Conservation (phyloP, 345 rosid genomes). For the Salix udensis region DNA sequence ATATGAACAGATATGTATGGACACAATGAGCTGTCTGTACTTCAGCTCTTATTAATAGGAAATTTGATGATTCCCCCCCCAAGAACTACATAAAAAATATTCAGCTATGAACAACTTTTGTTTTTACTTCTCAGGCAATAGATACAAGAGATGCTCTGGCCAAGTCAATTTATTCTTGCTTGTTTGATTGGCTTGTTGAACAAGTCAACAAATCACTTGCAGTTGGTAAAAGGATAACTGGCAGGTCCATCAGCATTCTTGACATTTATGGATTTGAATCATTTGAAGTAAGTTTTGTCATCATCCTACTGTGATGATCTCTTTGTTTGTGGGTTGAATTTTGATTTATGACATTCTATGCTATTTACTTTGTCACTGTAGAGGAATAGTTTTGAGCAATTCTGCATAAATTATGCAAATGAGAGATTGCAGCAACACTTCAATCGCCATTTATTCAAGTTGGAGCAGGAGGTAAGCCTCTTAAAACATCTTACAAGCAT, state of each 20-base stretch:
- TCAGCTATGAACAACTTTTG: background rate
- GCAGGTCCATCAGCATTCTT: conserved; percentile 98
- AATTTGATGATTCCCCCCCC: background rate
- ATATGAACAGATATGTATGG: background rate
- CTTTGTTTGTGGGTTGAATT: background rate
- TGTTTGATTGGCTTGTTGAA: conserved; percentile 94
- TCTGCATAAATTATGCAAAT: conserved; percentile 97
- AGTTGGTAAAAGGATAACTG: conserved; percentile 87
- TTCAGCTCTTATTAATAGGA: background rate
- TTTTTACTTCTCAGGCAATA: conserved; percentile 54
- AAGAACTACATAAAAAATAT: background rate
- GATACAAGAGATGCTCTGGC: conserved; percentile 94
- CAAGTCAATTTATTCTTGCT: conserved; percentile 84
- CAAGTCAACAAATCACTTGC: conserved; percentile 94
- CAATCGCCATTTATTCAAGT: conserved; percentile 93
- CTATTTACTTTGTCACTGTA: conserved; percentile 33
- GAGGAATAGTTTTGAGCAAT: conserved; percentile 99
- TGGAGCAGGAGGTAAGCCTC: conserved; percentile 85
- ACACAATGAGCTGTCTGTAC: background rate
- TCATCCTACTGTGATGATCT: conserved; percentile 17
- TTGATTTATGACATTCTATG: conserved; percentile 10
- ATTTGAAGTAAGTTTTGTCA: conserved; percentile 61
- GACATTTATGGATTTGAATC: conserved; percentile 99
- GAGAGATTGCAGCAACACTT: conserved; percentile 99
- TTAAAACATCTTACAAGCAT: background rate